Evolutionary conservation across 805 yeast species (phyloP).

Genomic region (Wickerhamomyces xylosicus): DNA sequence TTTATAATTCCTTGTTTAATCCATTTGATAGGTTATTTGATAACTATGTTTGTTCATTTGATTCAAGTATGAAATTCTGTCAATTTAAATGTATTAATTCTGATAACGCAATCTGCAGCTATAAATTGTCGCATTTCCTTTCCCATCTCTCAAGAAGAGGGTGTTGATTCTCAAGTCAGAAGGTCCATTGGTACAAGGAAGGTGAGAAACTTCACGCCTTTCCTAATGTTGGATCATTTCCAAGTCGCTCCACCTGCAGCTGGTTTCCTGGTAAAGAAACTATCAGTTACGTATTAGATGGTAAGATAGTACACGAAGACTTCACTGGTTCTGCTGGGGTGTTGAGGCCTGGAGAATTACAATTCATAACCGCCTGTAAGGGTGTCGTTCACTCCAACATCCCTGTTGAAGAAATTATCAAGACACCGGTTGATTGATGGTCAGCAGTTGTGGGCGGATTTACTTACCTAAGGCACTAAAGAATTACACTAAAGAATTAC

Average conservation of each 20-base stretch:
- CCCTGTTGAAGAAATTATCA: constrained; percentile 48
- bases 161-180: constrained; percentile 81
- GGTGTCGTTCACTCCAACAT: constrained; percentile 84
- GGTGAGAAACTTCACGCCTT: constrained; percentile 72
- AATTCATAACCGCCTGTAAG: constrained; percentile 89
- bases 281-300: constrained; percentile 55
- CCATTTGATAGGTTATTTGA: too few species aligned
- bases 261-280: constrained; percentile 82
- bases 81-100: too few species aligned
- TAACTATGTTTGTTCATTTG: too few species aligned
- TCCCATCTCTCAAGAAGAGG: constrained; percentile 70
- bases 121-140: too few species aligned
- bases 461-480: constrained; percentile 62
- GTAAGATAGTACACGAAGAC: constrained; percentile 73
- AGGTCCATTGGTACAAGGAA: constrained; percentile 65
- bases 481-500: constrained; percentile 40
- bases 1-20: too few species aligned
- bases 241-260: constrained; percentile 47
- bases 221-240: constrained; percentile 75
- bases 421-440: constrained; percentile 46
- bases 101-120: too few species aligned
- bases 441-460: constrained; percentile 84
- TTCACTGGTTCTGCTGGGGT: constrained; percentile 80
- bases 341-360: constrained; percentile 73
- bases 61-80: too few species aligned